These are phyloP conservation scores for Pseudocercospora cruenta DNA, from an alignment of 2,329 filamentous ascomycete genomes.

Conservation along the genomic window DNA sequence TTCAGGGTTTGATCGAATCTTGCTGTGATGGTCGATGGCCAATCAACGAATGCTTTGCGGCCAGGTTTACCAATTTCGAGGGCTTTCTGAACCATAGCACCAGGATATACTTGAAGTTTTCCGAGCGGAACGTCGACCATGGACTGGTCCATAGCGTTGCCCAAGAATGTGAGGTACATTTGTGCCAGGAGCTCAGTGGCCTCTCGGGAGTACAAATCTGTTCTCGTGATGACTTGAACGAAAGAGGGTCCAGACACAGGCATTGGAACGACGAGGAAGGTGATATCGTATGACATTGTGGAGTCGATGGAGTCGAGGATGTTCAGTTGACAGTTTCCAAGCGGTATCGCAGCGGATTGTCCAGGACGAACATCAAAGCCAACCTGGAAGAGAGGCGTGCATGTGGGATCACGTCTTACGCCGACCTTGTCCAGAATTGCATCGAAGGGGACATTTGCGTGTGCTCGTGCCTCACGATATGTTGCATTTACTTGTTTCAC, in stretches of 20 bases:
- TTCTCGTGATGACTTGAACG: conserved; percentile 19
- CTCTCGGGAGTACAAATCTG: conserved; percentile 24
- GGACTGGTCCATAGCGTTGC: conserved; percentile 10
- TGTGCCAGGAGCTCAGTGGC: conserved; percentile 21
- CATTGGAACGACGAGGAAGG: conserved; percentile 24
- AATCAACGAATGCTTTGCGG: neutral
- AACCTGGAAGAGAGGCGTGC: conserved; percentile 44
- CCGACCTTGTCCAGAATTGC: conserved; percentile 39
- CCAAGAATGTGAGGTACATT: conserved; percentile 22
- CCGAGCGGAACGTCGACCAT: conserved; percentile 5
- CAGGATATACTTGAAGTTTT: conserved; percentile 17
- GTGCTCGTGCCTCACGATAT: conserved; percentile 28
- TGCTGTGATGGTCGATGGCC: conserved; percentile 23
- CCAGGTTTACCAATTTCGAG: conserved; percentile 15
- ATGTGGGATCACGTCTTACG: conserved; percentile 28
- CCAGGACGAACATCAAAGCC: conserved; percentile 37
- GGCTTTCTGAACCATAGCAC: conserved; percentile 11
- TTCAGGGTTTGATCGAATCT: conserved; percentile 13
- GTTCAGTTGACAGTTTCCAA: conserved; percentile 20
- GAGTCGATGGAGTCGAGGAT: conserved; percentile 17
- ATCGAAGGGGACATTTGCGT: conserved; percentile 41
- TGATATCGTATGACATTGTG: conserved; percentile 19
- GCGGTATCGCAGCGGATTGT: conserved; percentile 15
- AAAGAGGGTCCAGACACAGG: conserved; percentile 18
- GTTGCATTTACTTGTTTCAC: conserved; percentile 16